These are phyloP conservation scores for Neocallimastix lanati DNA, from an alignment of 192 early-diverging fungal species.

Conservation along the genomic window DNA sequence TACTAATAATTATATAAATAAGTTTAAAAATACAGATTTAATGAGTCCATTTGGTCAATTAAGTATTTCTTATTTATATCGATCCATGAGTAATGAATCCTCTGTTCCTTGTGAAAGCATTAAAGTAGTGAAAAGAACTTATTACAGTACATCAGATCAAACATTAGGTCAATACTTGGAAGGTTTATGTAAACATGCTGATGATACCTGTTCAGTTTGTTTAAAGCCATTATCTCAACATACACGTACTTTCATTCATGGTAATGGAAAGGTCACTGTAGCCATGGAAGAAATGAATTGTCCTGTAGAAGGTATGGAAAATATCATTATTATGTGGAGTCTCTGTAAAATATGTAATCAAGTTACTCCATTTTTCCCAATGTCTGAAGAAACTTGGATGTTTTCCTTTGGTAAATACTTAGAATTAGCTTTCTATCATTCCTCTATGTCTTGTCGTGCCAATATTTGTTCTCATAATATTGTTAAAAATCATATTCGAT, in stretches of 20 bases:
- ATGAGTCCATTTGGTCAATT: conserved; percentile 56
- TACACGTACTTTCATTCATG: conserved; percentile 73
- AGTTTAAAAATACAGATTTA: not conserved
- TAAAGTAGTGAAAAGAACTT: not conserved
- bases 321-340: conserved; percentile 78
- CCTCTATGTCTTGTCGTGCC: conserved; percentile 35
- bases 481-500: conserved; percentile 65
- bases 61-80: conserved; percentile 21
- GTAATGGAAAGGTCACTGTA: conserved; percentile 56
- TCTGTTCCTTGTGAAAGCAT: conserved; percentile 6
- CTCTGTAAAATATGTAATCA: conserved; percentile 56
- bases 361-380: conserved; percentile 49
- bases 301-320: conserved; percentile 44
- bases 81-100: not conserved
- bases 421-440: conserved; percentile 76
- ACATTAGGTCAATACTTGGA: conserved; percentile 78
- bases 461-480: conserved; percentile 68
- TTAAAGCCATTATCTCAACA: conserved; percentile 62
- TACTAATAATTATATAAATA: not conserved
- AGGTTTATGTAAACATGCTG: conserved; percentile 54
- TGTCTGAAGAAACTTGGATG: conserved; percentile 76
- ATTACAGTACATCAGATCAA: conserved; percentile 60
- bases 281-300: conserved; percentile 37
- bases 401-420: conserved; percentile 97
- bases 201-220: conserved; percentile 52